Conservation (phyloP, 495 filamentous ascomycete species). For the Hypoxylon rickii region DNA sequence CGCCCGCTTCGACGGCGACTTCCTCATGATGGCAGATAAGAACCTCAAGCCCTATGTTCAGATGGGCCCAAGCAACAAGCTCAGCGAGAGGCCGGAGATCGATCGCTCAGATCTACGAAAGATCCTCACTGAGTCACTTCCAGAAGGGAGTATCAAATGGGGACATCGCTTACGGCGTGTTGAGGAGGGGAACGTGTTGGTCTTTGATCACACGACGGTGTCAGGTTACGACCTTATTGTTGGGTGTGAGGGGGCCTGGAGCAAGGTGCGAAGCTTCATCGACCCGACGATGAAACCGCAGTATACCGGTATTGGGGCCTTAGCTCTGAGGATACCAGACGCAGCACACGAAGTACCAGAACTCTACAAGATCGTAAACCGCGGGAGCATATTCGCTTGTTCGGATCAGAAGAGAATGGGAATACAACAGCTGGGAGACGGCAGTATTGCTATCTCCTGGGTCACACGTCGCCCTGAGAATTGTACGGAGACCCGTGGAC, state of each 20-base stretch:
- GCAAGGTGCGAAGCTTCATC: conserved; percentile 42
- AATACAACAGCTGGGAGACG: conserved; percentile 54
- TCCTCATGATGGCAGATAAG: conserved; percentile 47
- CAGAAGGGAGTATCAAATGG: conserved; percentile 53
- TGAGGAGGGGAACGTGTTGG: conserved; percentile 31
- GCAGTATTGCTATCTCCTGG: conserved; percentile 42
- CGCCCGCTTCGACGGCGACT: conserved; percentile 54
- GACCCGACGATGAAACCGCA: conserved; percentile 35
- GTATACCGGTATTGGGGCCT: conserved; percentile 45
- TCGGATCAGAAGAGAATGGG: conserved; percentile 44
- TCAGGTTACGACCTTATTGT: conserved; percentile 48
- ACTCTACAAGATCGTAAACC: conserved; percentile 47
- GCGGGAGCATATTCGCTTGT: conserved; percentile 51
- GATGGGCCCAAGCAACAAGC: conserved; percentile 24
- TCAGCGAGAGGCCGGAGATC: conserved; percentile 48
- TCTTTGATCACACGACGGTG: conserved; percentile 27
- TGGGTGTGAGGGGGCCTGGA: conserved; percentile 54
- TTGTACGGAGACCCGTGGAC: conserved; percentile 47
- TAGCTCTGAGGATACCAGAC: conserved; percentile 48
- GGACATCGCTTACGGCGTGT: conserved; percentile 45
- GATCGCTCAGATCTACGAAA: conserved; percentile 44
- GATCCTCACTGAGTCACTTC: conserved; percentile 46
- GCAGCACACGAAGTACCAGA: conserved; percentile 42
- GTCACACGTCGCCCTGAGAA: conserved; percentile 34
- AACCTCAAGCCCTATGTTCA: conserved; percentile 32